Base-by-base conservation (phyloP, 371 early-diverging fungal species). In the Sporodiniella umbellata region DNA sequence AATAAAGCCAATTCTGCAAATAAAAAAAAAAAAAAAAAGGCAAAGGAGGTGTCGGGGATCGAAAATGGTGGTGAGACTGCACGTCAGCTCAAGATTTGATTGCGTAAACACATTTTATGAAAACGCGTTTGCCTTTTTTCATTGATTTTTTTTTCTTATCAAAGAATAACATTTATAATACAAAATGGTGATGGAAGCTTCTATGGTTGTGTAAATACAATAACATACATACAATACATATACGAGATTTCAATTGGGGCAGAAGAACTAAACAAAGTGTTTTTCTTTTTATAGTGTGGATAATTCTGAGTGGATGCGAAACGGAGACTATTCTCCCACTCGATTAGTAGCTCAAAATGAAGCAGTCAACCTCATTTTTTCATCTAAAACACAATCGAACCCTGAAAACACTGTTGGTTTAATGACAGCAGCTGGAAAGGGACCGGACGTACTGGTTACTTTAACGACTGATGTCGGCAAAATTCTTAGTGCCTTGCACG, bases 301-400 rank as follows among this genome's bases (percentile, higher is more conserved):
- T 71, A 99, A 98, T 79, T 98, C 96, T 26, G 97, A 98, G 70
- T 98, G 94, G 94, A 92, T 96, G 90, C 83, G 98, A 63, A 98
- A 99, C 62, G 99, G 97, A 58, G 99, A 99, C 68, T 99, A 94
- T 72, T 89, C 90, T 49, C 99, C 99, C 22, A 91, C 88, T 31
- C 87, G 99, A 60, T 74, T 91, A 61, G 90, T 92, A 57, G 94
- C 97, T 43, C 99, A 99, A 71, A 85, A 85, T 46, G 99, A 99
- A 74, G 90, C 96, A 7, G 91, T 93, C 58, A 92, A 92, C 64
- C 75, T 91, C 50, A 75, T 99, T 62, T 96, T 99, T 69, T 81
- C 84, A 42, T 87, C 89, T 40, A 98, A 96, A 70, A 93, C 92
- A 19, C 89, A 90, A 53, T 81, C 83, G 37, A 93, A 99, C 72